A percentile compares a stretch with the other conserved stretches of the same genome.
Conservation (phyloP, 2,329 filamentous ascomycete species). For the Acephala macrosclerotiorum region DNA sequence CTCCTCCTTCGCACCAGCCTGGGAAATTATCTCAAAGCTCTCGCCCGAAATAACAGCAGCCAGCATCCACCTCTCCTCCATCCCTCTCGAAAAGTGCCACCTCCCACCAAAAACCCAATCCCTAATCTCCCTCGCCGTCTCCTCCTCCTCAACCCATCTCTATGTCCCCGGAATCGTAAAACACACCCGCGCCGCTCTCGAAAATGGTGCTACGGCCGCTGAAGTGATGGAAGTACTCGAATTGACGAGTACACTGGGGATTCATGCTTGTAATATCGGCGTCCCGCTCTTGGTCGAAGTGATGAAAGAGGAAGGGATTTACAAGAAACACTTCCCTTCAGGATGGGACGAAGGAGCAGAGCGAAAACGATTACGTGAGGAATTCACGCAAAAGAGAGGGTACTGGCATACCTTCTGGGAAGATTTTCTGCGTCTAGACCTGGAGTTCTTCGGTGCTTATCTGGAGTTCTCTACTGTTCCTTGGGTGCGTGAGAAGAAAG, state of each 20-base stretch:
- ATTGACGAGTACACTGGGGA: slow-evolving; percentile 52
- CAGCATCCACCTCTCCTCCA: slow-evolving; percentile 16
- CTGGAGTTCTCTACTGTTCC: slow-evolving; percentile 54
- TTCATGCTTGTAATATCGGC: slow-evolving; percentile 55
- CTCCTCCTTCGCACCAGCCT: slow-evolving; percentile 13
- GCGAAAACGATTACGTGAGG: slow-evolving; percentile 46
- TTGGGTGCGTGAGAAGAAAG: slow-evolving; percentile 44
- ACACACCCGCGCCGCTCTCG: slow-evolving; percentile 49
- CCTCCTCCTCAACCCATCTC: slow-evolving; percentile 53
- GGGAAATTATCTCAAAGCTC: slow-evolving; percentile 16
- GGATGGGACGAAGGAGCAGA: slow-evolving; percentile 43
- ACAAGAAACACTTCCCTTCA: slow-evolving; percentile 38
- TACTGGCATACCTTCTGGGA: slow-evolving; percentile 57
- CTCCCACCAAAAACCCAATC: slow-evolving; percentile 51
- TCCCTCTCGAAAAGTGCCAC: slow-evolving; percentile 38
- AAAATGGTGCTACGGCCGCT: slow-evolving; percentile 48
- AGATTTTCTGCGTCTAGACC: slow-evolving; percentile 51
- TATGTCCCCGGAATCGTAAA: slow-evolving; percentile 51
- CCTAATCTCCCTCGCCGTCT: slow-evolving; percentile 52
- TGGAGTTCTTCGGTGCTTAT: slow-evolving; percentile 57
- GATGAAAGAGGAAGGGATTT: slow-evolving; percentile 51
- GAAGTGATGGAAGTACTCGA: slow-evolving; percentile 56
- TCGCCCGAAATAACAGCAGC: slow-evolving; percentile 19
- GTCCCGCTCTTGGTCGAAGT: slow-evolving; percentile 55
- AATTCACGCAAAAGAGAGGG: slow-evolving; percentile 53